phyloP scores from a whole-genome alignment of 768 basidiomycete species.

The Collybiopsis luxurians region DNA sequence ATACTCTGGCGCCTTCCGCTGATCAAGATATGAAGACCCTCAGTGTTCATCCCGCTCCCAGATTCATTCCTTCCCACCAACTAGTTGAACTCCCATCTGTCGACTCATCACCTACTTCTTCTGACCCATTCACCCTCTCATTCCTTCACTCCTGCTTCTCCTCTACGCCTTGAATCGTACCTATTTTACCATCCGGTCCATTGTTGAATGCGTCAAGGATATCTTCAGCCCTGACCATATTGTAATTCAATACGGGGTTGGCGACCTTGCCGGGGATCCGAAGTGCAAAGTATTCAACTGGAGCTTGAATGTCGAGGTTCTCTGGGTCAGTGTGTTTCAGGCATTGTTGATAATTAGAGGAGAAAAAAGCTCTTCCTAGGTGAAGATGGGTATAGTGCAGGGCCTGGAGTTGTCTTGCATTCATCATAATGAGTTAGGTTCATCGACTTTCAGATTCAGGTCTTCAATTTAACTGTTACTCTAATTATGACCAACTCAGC shows the following conservation, averaged over 20 bases:
- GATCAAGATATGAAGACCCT: constrained; percentile 48
- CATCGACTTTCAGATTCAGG: no score
- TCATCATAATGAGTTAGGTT: constrained; percentile 56
- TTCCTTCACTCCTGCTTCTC: constrained; percentile 76
- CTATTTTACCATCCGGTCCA: constrained; percentile 60
- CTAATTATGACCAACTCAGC: no score
- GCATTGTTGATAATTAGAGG: constrained; percentile 50
- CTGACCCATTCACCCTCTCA: constrained; percentile 55
- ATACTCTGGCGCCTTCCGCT: background rate
- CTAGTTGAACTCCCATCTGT: constrained; percentile 44
- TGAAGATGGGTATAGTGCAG: constrained; percentile 86
- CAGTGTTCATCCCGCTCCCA: constrained; percentile 80
- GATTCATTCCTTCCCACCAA: constrained; percentile 76
- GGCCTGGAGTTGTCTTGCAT: constrained; percentile 83
- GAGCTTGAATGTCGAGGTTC: constrained; percentile 46
- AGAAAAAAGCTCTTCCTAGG: constrained; percentile 71
- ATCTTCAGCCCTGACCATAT: constrained; percentile 75
- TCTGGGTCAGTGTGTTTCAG: constrained; percentile 64
- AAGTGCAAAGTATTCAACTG: constrained; percentile 69
- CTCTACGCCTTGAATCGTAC: constrained; percentile 68
- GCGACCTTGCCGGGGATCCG: constrained; percentile 84
- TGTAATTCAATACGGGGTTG: constrained; percentile 84
- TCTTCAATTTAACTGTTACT: no score
- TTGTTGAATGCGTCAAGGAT: constrained; percentile 57
- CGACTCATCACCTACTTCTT: background rate